These are phyloP conservation scores for Diplodia scrobiculata DNA, from an alignment of 2,329 filamentous ascomycete species.

Conservation along the genomic window DNA sequence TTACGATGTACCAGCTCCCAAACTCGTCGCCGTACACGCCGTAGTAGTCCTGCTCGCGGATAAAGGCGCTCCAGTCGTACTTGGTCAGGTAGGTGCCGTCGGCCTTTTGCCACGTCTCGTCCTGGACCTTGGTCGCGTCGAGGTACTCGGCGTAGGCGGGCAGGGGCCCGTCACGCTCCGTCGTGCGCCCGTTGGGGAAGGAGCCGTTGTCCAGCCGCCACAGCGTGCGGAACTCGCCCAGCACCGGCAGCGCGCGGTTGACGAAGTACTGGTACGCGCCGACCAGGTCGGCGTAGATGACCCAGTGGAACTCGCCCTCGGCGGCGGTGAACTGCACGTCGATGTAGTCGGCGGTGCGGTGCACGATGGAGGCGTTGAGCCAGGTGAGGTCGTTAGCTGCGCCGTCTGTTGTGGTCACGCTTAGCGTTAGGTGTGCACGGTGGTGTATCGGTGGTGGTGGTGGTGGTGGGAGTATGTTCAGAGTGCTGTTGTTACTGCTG, in stretches of 20 bases:
- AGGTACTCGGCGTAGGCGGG: constrained; percentile 51
- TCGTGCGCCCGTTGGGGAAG: constrained; percentile 52
- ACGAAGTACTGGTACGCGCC: constrained; percentile 62
- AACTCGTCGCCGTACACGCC: constrained; percentile 55
- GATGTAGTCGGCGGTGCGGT: constrained; percentile 45
- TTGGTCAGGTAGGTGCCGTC: constrained; percentile 57
- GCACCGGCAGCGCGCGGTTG: constrained; percentile 52
- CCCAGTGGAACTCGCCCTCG: constrained; percentile 57
- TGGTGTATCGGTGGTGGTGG: background rate
- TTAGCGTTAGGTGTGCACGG: background rate
- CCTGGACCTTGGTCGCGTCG: constrained; percentile 54
- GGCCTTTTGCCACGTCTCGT: constrained; percentile 56
- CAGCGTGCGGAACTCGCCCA: constrained; percentile 56
- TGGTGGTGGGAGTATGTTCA: too few relatives aligned
- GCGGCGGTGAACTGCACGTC: constrained; percentile 53
- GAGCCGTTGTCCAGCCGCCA: constrained; percentile 55
- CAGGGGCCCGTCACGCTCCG: constrained; percentile 51
- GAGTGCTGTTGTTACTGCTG: background rate
- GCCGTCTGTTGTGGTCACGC: constrained; percentile 46
- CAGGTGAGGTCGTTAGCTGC: constrained; percentile 52
- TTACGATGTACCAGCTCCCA: constrained; percentile 55
- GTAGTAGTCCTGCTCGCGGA: constrained; percentile 50
- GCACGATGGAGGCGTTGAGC: constrained; percentile 49
- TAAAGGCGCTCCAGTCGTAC: constrained; percentile 52
- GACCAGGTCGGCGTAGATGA: constrained; percentile 52